Base-by-base conservation (phyloP, 768 basidiomycete genomes). In the Fomitopsis serialis region DNA sequence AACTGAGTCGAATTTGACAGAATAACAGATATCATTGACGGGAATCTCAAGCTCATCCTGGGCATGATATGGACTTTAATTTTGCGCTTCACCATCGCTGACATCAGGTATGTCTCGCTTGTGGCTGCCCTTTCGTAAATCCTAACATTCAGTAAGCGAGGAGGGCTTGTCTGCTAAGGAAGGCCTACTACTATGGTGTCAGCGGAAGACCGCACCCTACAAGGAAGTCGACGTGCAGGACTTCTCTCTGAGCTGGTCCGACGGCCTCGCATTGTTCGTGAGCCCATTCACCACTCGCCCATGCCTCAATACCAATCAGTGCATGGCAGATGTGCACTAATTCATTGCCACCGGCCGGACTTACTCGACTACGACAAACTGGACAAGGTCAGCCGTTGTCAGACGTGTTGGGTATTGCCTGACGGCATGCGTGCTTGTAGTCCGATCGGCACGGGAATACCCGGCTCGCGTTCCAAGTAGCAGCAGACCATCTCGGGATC, bases 31-130 rank as follows among this genome's bases (percentile, higher is more conserved):
- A 97, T 98, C 66, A 94, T 99, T 53, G 97, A 99, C 68, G 95
- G 95, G n/a, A 97, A 96, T 68, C 70, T 95, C 58, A 99, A 98
- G 71, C 87, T 99, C 52, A 98, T 96, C 48, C 81, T 98, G n/a
- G 95, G 93, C 29, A 92, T 95, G 95, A 98, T 99, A 59, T 98
- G 97, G 97, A 96, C 92, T 0, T 79, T 98, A 35, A 94, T 99
- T 63, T 78, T 98, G 29, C 87, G 96, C 12, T 98, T 98, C 69
- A 97, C 95, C 5, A 98, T 99, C 58, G 95, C 97, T 22, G 94
- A 95, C 62, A 98, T 99, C 74, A 97, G 87, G 95, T 94, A 58
- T 55, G 84, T 72, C 24, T 15, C 17, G 21, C 32, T 42, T 43
- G 2, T 36, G n/a, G n/a, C 21, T 37, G 36, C 49, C 42, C 49